Conservation (phyloP, 129 eudicot genomes). For the Daucus carota region DH1_v3.0 NC_030384.2:36424501-36425000, state of each 20-base stretch:
- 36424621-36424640: conserved; percentile 6
- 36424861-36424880: background rate
- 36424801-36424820: background rate
- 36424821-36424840: background rate
- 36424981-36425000: conserved; percentile 54
- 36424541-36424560: conserved; percentile 94
- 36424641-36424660: background rate
- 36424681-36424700: background rate
- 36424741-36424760: background rate
- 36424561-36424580: conserved; percentile 99
- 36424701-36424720: background rate
- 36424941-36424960: conserved; percentile 99
- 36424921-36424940: conserved; percentile 99
- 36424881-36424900: background rate
- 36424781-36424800: background rate
- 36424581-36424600: conserved; percentile 91
- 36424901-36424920: conserved; percentile 18
- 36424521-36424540: conserved; percentile 90
- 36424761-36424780: background rate
- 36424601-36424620: conserved; percentile 94
- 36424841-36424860: background rate
- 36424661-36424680: background rate
- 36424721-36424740: background rate
- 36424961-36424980: conserved; percentile 92
- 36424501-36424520: background rate